phyloP scores from a whole-genome alignment of 176 grass and related monocot genomes.

The Bromus sterilis region DNA sequence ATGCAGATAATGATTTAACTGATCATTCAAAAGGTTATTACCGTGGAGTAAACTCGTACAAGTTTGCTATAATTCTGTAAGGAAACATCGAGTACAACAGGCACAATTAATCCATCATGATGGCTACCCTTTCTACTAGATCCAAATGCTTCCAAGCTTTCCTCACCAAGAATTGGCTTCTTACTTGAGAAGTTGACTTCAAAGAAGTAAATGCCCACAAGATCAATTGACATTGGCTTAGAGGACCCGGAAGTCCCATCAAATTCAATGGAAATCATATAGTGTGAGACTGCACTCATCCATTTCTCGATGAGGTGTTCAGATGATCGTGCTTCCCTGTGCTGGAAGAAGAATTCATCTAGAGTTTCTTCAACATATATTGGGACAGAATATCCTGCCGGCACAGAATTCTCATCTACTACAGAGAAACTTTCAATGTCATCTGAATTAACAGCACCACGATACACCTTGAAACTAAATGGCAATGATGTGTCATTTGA shows the following conservation, averaged over 20 bases:
- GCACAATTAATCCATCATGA: conserved; percentile 60
- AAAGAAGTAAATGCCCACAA: conserved; percentile 88
- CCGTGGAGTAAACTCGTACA: conserved; percentile 85
- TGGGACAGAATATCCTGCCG: conserved; percentile 69
- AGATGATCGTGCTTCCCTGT: conserved; percentile 50
- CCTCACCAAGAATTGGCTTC: conserved; percentile 36
- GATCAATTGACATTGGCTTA: conserved; percentile 89
- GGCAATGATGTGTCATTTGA: conserved; percentile 84
- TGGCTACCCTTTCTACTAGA: conserved; percentile 29
- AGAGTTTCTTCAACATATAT: conserved; percentile 86
- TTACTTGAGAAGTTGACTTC: conserved; percentile 91
- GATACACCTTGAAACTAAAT: conserved; percentile 77
- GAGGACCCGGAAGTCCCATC: conserved; percentile 73
- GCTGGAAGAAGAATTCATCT: conserved; percentile 83
- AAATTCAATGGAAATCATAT: conserved; percentile 97
- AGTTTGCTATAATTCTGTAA: conserved; percentile 95
- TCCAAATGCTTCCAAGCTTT: conserved; percentile 32
- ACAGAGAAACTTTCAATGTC: conserved; percentile 50
- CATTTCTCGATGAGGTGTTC: conserved; percentile 82
- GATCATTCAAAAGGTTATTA: conserved; percentile 39
- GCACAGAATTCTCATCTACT: conserved; percentile 69
- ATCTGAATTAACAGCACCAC: conserved; percentile 77
- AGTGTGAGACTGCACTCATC: conserved; percentile 69
- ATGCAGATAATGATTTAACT: conserved; percentile 16
- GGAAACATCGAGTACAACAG: conserved; percentile 93